Evolutionary conservation across 306 rosid genomes (phyloP).

Genomic region (Cicer yamashitae): DNA sequence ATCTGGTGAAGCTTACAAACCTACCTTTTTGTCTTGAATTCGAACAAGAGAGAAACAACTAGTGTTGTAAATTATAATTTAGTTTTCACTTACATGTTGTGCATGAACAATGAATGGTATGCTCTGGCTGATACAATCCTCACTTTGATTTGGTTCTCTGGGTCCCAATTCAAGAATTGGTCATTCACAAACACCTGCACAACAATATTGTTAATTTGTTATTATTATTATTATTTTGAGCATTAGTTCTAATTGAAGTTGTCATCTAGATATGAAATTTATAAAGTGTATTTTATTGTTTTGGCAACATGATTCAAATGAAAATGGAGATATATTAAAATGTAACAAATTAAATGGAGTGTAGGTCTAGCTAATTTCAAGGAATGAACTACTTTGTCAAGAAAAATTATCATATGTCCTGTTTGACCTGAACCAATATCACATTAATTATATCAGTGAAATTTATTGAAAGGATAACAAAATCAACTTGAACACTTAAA

Average conservation of each 20-base stretch:
- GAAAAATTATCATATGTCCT: background rate
- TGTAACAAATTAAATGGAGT: background rate
- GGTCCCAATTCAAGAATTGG: slow-evolving; percentile 92
- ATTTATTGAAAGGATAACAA: background rate
- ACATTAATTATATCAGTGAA: background rate
- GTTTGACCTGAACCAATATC: background rate
- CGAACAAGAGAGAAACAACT: slow-evolving; percentile 45
- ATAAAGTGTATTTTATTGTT: too few species aligned
- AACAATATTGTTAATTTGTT: too few species aligned
- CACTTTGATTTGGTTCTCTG: slow-evolving; percentile 81
- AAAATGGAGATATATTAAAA: too few species aligned
- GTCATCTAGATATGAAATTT: background rate
- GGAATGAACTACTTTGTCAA: background rate
- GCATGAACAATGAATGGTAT: slow-evolving; percentile 95
- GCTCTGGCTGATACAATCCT: slow-evolving; percentile 91
- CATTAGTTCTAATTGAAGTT: background rate
- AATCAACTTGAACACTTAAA: slow-evolving; percentile 4
- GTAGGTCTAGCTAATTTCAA: background rate
- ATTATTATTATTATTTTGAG: background rate
- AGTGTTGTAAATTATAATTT: slow-evolving; percentile 33
- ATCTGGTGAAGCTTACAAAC: slow-evolving; percentile 48
- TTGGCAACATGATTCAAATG: background rate
- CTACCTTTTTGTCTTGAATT: slow-evolving; percentile 41
- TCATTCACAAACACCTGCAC: slow-evolving; percentile 87
- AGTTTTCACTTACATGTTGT: slow-evolving; percentile 87